Evolutionary conservation across 2,329 filamentous ascomycete species (phyloP), one percentile per base, ranked within the genome.

Genomic region (Berkeleyomyces rouxiae): DNA sequence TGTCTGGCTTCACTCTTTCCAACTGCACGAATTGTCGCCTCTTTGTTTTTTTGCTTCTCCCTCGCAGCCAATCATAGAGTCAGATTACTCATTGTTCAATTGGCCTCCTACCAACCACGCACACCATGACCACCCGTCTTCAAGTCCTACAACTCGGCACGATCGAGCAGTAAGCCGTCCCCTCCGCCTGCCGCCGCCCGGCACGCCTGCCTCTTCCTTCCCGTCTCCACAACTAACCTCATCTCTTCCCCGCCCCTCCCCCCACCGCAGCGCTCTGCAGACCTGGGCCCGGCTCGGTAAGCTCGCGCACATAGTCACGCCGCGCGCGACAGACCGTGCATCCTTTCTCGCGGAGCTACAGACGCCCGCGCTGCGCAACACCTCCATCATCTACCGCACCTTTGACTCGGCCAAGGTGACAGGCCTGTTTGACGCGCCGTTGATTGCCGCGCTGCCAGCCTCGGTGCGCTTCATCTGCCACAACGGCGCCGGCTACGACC

Each of bases 401-500:
- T 89, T 90, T 68, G 72, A 72, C 53, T 88, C 84, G 40, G 75
- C 81, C 49, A 70, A 69, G 10, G 76, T 85, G 63, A 92, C 88
- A 0, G 90, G 90, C 1, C 73, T 75, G 23, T 75, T 93, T 66
- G 87, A 95, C 70, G 77, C 78, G 53, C 86, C 89, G 71, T 72
- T 93, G n/a, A 73, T 91, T 43, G 72, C 77, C 51, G 77, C 72
- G 1, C 71, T 85, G 23, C 82, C 82, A 3, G 67, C 70, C n/a
- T 76, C 75, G 13, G 71, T 85, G 51, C 75, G 74, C 65, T 85
- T 81, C 68, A 74, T 86, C 67, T 82, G 78, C 68, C 82, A 85
- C 70, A 83, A 83, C 67, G 85, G 88, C 65, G 88, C 90, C 63
- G 90, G 90, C 44, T 95, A 95, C 73, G 90, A 95, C 72, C 86